Percentiles rank a stretch among this genome's conserved stretches.
Evolutionary conservation across 768 basidiomycete species (phyloP).

Genomic region (Suillus sp.): DNA sequence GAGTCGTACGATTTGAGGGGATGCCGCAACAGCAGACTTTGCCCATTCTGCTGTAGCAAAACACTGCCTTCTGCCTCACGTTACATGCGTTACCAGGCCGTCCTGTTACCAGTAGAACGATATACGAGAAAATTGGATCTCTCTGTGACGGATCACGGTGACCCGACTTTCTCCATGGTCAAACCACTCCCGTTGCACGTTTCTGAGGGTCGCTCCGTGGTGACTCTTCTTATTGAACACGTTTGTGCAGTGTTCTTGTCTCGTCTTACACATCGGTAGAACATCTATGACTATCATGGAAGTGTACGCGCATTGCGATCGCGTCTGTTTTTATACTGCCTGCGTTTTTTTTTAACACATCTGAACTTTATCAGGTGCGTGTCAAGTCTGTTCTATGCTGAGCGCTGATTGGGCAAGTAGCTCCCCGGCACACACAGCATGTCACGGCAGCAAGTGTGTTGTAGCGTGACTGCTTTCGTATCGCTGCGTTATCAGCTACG

Average conservation of each 20-base stretch:
- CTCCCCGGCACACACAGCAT: not conserved
- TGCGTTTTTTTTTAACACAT: not conserved
- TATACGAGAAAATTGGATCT: not conserved
- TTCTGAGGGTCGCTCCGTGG: constrained; percentile 2
- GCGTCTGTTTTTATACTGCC: not conserved
- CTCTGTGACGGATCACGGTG: not conserved
- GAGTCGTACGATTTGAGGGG: constrained; percentile 4
- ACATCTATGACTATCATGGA: constrained; percentile 1
- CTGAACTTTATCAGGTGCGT: constrained; percentile 1
- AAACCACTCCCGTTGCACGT: not conserved
- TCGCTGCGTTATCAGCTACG: constrained; percentile 8
- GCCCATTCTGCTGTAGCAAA: not conserved
- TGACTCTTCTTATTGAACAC: constrained; percentile 5
- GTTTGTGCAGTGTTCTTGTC: not conserved
- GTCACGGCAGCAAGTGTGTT: not conserved
- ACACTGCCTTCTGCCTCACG: not conserved
- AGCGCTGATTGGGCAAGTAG: not conserved
- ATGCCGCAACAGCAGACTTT: not conserved
- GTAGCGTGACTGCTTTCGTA: not conserved
- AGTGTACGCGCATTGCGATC: not conserved
- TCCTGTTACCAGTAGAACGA: too few relatives aligned
- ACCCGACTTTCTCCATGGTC: not conserved
- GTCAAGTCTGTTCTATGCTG: not conserved
- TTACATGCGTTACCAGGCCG: not conserved
- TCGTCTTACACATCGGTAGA: not conserved